phyloP scores from a whole-genome alignment of 352 stramenopile species.

The Globisporangium acanthophoron region DNA sequence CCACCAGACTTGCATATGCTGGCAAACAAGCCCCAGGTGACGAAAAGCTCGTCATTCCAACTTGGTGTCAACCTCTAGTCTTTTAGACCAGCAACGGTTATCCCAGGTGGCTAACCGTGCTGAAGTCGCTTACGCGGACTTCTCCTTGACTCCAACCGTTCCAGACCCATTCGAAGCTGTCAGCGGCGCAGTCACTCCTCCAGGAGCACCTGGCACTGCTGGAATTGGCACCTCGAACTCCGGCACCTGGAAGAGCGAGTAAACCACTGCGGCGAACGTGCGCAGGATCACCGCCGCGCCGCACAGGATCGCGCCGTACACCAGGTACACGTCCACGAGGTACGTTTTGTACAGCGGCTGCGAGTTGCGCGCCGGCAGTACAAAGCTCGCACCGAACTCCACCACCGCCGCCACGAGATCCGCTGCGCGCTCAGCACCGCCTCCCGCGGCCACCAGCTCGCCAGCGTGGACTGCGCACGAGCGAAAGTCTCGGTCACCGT shows the following conservation, averaged over 20 bases:
- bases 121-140: too few species aligned
- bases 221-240: background rate
- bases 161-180: background rate
- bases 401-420: conserved; percentile 54
- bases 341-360: conserved; percentile 82
- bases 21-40: too few species aligned
- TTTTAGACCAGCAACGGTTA: too few species aligned
- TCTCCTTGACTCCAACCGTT: background rate
- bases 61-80: too few species aligned
- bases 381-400: conserved; percentile 41
- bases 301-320: conserved; percentile 82
- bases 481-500: conserved; percentile 28
- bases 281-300: conserved; percentile 76
- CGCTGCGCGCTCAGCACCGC: conserved; percentile 41
- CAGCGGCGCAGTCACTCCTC: too few species aligned
- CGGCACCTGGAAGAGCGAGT: conserved; percentile 54
- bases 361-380: conserved; percentile 47
- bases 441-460: conserved; percentile 52
- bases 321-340: conserved; percentile 81
- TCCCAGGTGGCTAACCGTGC: too few species aligned
- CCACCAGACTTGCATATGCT: too few species aligned
- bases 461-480: conserved; percentile 40
- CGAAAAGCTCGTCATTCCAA: too few species aligned
- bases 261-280: conserved; percentile 64
- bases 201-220: background rate